Evolutionary conservation across 805 yeast genomes (phyloP).

Genomic region (Candida pini): DNA sequence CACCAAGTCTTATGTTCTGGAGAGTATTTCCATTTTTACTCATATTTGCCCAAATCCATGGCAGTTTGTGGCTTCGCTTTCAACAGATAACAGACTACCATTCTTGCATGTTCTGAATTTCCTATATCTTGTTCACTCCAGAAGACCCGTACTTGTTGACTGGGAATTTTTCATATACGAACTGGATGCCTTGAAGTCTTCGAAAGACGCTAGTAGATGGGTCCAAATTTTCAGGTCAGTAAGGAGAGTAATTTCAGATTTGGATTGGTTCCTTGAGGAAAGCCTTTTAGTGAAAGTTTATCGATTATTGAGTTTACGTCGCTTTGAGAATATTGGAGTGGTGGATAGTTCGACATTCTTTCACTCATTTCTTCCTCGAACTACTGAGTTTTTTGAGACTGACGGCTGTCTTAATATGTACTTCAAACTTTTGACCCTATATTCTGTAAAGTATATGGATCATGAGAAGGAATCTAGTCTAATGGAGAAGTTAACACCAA

Average conservation of each 20-base stretch:
- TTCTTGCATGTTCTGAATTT: slow-evolving; percentile 18
- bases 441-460: slow-evolving; percentile 15
- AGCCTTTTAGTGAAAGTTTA: slow-evolving; percentile 25
- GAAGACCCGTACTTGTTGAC: slow-evolving; percentile 19
- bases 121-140: slow-evolving; percentile 22
- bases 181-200: slow-evolving; percentile 8
- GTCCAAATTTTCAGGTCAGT: slow-evolving; percentile 15
- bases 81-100: slow-evolving; percentile 8
- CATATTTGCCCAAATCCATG: slow-evolving; percentile 21
- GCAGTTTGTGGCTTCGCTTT: slow-evolving; percentile 15
- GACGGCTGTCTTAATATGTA: slow-evolving; percentile 30
- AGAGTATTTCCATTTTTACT: slow-evolving; percentile 20
- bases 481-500: slow-evolving; percentile 30
- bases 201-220: slow-evolving; percentile 5
- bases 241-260: slow-evolving; percentile 17
- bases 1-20: too few species aligned
- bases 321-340: slow-evolving; percentile 25
- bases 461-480: slow-evolving; percentile 13
- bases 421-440: slow-evolving; percentile 23
- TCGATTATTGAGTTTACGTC: slow-evolving; percentile 18
- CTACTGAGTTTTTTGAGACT: slow-evolving; percentile 5
- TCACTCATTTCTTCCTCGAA: slow-evolving; percentile 11
- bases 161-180: slow-evolving; percentile 27
- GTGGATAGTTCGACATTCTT: slow-evolving; percentile 1
- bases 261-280: slow-evolving; percentile 27